These are phyloP conservation scores for Suhomyces atakaporum DNA, from an alignment of 1,139 yeast species.

Conservation along the genomic window DNA sequence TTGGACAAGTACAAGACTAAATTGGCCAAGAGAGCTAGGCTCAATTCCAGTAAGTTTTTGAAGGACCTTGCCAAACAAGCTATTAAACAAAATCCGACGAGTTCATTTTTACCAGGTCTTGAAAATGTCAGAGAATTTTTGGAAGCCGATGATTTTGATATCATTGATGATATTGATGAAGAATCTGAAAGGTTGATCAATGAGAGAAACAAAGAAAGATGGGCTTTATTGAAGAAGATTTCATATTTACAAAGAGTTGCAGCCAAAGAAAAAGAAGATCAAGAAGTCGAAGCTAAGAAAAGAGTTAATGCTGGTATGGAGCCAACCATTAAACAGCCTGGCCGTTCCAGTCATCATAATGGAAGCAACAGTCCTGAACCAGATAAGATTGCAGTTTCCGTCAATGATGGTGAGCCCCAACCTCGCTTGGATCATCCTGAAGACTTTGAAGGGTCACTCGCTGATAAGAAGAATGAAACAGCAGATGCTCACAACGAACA, in stretches of 20 bases:
- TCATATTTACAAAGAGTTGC: conserved; percentile 69
- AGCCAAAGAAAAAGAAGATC: conserved; percentile 39
- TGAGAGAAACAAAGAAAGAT: conserved; percentile 58
- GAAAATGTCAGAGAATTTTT: conserved; percentile 59
- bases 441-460: conserved; percentile 4
- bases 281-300: conserved; percentile 36
- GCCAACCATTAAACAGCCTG: conserved; percentile 14
- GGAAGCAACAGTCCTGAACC: conserved; percentile 12
- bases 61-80: conserved; percentile 55
- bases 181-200: conserved; percentile 42
- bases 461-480: conserved; percentile 5
- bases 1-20: conserved; percentile 57
- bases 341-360: conserved; percentile 1
- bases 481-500: conserved; percentile 14
- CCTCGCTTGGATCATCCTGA: conserved; percentile 7
- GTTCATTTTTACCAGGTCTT: conserved; percentile 55
- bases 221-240: conserved; percentile 69
- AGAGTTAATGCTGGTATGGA: conserved; percentile 38
- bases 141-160: conserved; percentile 43
- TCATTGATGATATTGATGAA: conserved; percentile 40
- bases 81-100: conserved; percentile 40
- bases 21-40: conserved; percentile 49
- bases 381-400: conserved; percentile 20
- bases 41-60: conserved; percentile 55
- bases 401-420: conserved; percentile 17